Evolutionary conservation across 768 basidiomycete species (phyloP).

Genomic region (Ramaria rubella): DNA sequence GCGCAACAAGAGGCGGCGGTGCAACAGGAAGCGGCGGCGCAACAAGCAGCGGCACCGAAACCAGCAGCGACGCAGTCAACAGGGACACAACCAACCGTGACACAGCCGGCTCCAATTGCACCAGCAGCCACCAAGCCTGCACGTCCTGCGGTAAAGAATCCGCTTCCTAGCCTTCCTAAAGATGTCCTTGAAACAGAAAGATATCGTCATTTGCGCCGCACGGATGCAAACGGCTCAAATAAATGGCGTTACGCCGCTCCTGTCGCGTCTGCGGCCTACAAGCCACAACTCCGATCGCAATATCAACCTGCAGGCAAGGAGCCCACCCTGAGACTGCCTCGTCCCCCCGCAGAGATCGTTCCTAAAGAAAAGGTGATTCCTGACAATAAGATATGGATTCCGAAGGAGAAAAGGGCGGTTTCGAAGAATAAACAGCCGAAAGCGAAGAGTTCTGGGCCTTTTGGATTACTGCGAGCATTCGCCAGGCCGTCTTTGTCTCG

Average conservation of each 20-base stretch:
- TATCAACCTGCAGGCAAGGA: background rate
- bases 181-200: slow-evolving; percentile 55
- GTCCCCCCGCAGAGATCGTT: background rate
- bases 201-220: slow-evolving; percentile 43
- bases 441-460: background rate
- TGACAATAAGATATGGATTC: too few relatives aligned
- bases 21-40: background rate
- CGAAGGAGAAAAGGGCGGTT: too few relatives aligned
- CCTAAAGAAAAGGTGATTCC: background rate
- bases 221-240: background rate
- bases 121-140: background rate
- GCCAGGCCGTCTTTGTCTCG: background rate
- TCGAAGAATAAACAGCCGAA: background rate
- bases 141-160: slow-evolving; percentile 33
- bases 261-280: background rate
- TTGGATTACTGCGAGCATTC: background rate
- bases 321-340: background rate
- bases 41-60: background rate
- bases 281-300: background rate
- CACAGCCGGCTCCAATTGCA: background rate
- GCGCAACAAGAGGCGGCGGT: background rate
- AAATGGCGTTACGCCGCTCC: background rate
- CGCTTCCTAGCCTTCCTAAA: slow-evolving; percentile 55
- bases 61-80: background rate
- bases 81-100: background rate